These are phyloP conservation scores for Westerdykella aurantiaca DNA, from an alignment of 2,329 filamentous ascomycete species.

Conservation along the genomic window DNA sequence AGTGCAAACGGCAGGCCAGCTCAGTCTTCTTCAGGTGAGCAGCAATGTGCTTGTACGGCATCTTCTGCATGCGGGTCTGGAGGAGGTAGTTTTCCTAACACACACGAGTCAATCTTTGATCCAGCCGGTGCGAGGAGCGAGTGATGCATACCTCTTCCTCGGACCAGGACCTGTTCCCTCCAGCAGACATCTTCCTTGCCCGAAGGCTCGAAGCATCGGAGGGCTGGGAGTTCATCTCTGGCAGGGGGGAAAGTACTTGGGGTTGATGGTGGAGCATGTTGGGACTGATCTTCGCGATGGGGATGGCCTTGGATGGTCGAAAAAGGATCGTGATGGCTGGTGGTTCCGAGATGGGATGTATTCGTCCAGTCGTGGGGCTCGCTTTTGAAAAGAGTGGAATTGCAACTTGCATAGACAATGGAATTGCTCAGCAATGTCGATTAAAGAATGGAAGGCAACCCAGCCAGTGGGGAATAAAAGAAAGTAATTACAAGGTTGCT, in stretches of 20 bases:
- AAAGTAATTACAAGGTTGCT: constrained; percentile 42
- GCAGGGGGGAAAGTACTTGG: constrained; percentile 35
- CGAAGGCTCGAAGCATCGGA: constrained; percentile 49
- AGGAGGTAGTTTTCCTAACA: constrained; percentile 73
- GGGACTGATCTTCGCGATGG: constrained; percentile 1
- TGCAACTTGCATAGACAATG: constrained; percentile 27
- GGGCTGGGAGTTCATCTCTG: constrained; percentile 31
- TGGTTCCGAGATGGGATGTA: constrained; percentile 1
- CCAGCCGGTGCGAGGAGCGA: not conserved
- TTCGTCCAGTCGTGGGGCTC: constrained; percentile 27
- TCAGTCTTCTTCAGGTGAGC: constrained; percentile 82
- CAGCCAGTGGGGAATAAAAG: constrained; percentile 51
- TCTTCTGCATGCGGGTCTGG: constrained; percentile 77
- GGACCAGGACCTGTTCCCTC: constrained; percentile 75
- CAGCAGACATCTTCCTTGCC: constrained; percentile 63
- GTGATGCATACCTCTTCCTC: constrained; percentile 67
- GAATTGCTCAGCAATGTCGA: constrained; percentile 41
- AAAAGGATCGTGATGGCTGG: constrained; percentile 4
- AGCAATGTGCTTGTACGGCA: constrained; percentile 88
- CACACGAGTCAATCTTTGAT: constrained; percentile 14
- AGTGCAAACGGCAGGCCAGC: constrained; percentile 79
- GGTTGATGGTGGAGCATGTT: constrained; percentile 37
- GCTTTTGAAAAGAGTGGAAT: constrained; percentile 35
- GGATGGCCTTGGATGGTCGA: constrained; percentile 37
- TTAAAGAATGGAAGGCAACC: constrained; percentile 50